Percentiles rank a stretch among this genome's conserved stretches.
These are phyloP conservation scores for Moelleriella libera DNA, from an alignment of 2,329 filamentous ascomycete species.

Conservation along the genomic window DNA sequence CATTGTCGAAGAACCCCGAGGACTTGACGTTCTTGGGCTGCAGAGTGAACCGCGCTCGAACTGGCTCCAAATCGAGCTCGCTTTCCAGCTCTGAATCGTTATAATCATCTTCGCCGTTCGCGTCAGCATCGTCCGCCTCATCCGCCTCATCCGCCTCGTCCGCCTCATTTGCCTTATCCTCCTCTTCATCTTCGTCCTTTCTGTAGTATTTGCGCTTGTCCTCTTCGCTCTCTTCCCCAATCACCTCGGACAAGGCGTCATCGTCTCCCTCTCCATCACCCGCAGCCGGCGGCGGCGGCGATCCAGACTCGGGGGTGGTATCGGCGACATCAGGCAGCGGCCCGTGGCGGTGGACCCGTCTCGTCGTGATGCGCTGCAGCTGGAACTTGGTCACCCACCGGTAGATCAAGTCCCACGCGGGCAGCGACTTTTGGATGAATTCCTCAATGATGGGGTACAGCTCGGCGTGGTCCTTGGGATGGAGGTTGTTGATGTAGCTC, in stretches of 20 bases:
- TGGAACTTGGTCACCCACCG: constrained; percentile 15
- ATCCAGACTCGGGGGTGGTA: not conserved
- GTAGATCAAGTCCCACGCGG: constrained; percentile 28
- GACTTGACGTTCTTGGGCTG: constrained; percentile 5
- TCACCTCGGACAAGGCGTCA: constrained; percentile 4
- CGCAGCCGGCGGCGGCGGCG: not conserved
- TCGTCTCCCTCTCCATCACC: not conserved
- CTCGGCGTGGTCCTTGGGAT: constrained; percentile 22
- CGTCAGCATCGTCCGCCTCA: not conserved
- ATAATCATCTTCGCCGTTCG: not conserved
- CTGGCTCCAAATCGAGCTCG: not conserved
- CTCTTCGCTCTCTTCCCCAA: constrained; percentile 11
- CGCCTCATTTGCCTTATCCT: constrained; percentile 1
- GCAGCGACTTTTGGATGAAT: constrained; percentile 25
- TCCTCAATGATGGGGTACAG: constrained; percentile 27
- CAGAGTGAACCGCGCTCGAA: not conserved
- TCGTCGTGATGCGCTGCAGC: constrained; percentile 10
- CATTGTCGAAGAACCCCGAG: constrained; percentile 14
- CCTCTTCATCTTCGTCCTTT: constrained; percentile 6
- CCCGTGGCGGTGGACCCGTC: constrained; percentile 1
- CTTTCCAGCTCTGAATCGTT: no score
- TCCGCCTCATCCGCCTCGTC: constrained; percentile 1
- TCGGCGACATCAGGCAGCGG: constrained; percentile 6
- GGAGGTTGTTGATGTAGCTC: constrained; percentile 40
- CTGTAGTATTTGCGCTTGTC: constrained; percentile 9